These are phyloP conservation scores for Mrakia gelida DNA, from an alignment of 768 basidiomycete species.

Conservation along the genomic window DNA sequence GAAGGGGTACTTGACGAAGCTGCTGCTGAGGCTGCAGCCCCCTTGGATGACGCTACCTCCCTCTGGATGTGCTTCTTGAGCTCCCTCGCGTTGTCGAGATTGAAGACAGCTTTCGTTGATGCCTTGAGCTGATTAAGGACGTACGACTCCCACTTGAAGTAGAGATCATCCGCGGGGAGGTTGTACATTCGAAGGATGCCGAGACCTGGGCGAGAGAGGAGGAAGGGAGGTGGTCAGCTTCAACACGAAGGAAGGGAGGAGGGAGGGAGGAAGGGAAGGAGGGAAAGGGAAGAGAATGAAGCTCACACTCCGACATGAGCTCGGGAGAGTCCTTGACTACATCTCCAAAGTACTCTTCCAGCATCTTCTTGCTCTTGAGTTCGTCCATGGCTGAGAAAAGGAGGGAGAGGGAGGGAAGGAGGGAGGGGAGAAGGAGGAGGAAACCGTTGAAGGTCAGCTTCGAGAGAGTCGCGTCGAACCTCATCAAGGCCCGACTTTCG, in stretches of 20 bases:
- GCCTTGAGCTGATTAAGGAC: slow-evolving; percentile 36
- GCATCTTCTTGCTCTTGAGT: slow-evolving; percentile 13
- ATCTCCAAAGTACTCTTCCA: slow-evolving; percentile 39
- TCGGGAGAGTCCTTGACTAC: slow-evolving; percentile 41
- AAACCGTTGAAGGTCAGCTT: background rate
- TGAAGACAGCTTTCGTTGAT: slow-evolving; percentile 33
- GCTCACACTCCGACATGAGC: slow-evolving; percentile 46
- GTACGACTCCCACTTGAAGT: slow-evolving; percentile 51
- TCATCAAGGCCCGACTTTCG: background rate
- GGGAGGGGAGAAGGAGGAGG: background rate
- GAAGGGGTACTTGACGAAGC: background rate
- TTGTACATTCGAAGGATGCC: slow-evolving; percentile 48
- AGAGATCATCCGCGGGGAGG: slow-evolving; percentile 46
- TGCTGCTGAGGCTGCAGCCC: background rate
- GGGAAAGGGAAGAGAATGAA: background rate
- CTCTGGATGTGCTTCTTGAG: slow-evolving; percentile 44
- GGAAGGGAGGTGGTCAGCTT: background rate
- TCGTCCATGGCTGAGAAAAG: slow-evolving; percentile 12
- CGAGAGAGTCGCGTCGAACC: background rate
- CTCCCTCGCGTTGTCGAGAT: slow-evolving; percentile 42
- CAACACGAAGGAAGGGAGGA: background rate
- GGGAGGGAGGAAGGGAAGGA: background rate
- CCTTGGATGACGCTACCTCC: slow-evolving; percentile 34
- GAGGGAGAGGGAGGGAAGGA: background rate
- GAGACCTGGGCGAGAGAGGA: slow-evolving; percentile 41